Evolutionary conservation across 2,329 filamentous ascomycete genomes (phyloP), one percentile per base, ranked within the genome.

Genomic region (Talaromyces atroroseus): DNA sequence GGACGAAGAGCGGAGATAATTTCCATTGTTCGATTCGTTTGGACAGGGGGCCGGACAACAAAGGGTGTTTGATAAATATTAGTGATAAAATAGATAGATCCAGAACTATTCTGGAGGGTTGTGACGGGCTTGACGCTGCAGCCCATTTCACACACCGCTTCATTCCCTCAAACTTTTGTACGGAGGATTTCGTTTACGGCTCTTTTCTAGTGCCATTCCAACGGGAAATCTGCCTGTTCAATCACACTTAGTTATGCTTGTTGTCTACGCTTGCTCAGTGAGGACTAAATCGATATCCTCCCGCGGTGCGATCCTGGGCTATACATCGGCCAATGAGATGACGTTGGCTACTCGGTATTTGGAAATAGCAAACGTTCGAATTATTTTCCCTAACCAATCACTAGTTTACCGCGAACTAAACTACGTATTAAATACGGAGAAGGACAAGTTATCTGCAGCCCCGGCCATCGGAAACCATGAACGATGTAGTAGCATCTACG

Each of bases 71-170:
- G 40, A 44, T 23, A 44, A 44, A 29, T 29, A 10, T 29, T 8
- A 29, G 11, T 8, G 26, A 29, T 8, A 29, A 5, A 29, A 8
- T 29, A 2, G 40, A 44, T 14, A 44, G 18, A 44, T 44, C 40
- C 40, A 44, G 40, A 21, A 44, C 20, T 2, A 5, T 12, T 12
- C 40, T 44, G 40, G 40, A 44, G 40, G 11, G 6, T 18, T 40
- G 20, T 44, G 40, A 29, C 26, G 2, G 26, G 11, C 26, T 29
- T 29, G 26, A 44, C 16, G 32, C 40, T 53, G 42, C 51, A 53
- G 21, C 40, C 42, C 20, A 34, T 53, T 54, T 54, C 52, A 54
- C 52, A 54, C 52, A 54, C 52, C 52, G 52, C 52, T 49, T 48
- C 52, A 49, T 42, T 42, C 32, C 18, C 11, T 44, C 40, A 20